Base-by-base conservation (phyloP, 1,139 yeast genomes). In the Kazachstania sp. region DNA sequence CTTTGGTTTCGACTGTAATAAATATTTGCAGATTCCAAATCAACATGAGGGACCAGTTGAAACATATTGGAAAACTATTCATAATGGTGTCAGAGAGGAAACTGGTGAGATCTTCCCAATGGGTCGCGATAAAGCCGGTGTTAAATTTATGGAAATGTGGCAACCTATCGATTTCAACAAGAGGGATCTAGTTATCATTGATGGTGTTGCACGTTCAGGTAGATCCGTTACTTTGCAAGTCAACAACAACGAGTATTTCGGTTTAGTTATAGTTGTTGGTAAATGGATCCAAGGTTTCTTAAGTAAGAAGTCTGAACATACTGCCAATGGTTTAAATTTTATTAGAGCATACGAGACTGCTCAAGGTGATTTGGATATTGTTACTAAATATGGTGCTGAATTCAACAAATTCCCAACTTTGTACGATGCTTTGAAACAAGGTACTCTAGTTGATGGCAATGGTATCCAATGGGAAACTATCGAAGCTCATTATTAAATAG, bases 211-310 rank as follows among this genome's bases (percentile, higher is more conserved):
- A 9, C 31, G 35, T 13, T 26, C 28, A 18, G 53, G 57, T 36
- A 61, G 65, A 43, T 65, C 69, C 12, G 55, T 59, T 35, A 72
- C 73, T 1, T 64, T 68, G 32, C 71, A 69, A 40, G 58, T 69
- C 11, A 55, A 56, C 19, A 45, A 49, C 20, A 57, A 49, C 3
- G 53, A 59, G 32, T 62, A 45, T 44, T 65, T 66, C 37, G 85
- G 84, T 4, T 65, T 77, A 44, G 59, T 74, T 26, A 66, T 78
- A 15, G 63, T 70, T 37, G 67, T 75, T 23, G 84, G 83, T 8
- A 71, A 71, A 48, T 78, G 81, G 80, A 59, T 68, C 2, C 82
- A 78, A 58, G 83, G 81, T 1, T 52, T 76, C 16, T 49, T 76
- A 19, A 70, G 73, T 61, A 70, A 73, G 49, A 69, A 69, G 44